Base-by-base conservation (phyloP, 441 rosid species). In the Populus hybrid region DNA sequence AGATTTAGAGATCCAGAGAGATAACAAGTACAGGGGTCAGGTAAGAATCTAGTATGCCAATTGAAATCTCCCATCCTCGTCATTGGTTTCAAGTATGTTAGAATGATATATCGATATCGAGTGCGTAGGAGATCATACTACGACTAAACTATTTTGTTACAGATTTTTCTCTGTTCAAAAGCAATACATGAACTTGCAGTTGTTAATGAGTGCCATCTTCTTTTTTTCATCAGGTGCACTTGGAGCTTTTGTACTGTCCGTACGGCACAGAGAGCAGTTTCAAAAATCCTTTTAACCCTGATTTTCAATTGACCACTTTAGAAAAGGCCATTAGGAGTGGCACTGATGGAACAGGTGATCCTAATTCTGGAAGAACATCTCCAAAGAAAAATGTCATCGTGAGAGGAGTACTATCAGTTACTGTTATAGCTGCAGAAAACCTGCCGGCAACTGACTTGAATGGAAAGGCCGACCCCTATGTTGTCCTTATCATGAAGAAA, bases 401-500 rank as follows among this genome's bases (percentile, higher is more conserved):
- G 67, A 90, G 99, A 84, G 99, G 99, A 79, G 98, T 96, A 20
- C 89, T 96, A 35, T 82, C 92, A 32, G 94, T 91, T 32, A 91
- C 92, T 35, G 93, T 96, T 77, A 86, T 93, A 82, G 89, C 94
- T 59, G 98, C 99, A 10, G 98, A 96, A 81, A 89, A 94, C 80
- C 87, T 96, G 85, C 96, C 98, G n/a, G 85, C 79, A 30, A 83
- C 80, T 73, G 99, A 96, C 82, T 74, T 96, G 77, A 87, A 90
- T 94, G 98, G 98, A 72, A 96, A 94, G 79, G 97, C 99, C 35
- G 99, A 96, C 80, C 99, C 99, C 3, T 96, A 80, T 79, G 94
- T 96, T 12, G 89, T 93, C 72, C 93, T 96, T 70, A 86, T 83
- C 1, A 84, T 96, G 97, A 96, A 96, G 85, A 96, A 96, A 84